A percentile compares a stretch with the other conserved stretches of the same genome.
phyloP scores from a whole-genome alignment of 352 stramenopile genomes.

The Phytophthora cajani region DNA sequence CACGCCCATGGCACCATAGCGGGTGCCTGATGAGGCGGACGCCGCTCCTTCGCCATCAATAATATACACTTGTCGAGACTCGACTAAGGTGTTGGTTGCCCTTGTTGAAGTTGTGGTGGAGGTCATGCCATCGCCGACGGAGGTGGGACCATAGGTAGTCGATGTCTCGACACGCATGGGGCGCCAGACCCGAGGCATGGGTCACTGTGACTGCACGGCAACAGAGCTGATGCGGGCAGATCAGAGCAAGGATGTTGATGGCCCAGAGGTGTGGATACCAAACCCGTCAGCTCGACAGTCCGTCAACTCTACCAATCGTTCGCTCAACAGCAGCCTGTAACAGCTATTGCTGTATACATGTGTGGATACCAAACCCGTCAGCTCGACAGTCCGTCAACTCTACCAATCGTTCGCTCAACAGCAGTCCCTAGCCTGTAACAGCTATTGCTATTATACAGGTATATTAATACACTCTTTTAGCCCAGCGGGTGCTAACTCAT shows the following conservation, averaged over 20 bases:
- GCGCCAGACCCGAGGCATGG: background rate
- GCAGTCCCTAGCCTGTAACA: too few species aligned
- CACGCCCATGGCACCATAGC: conserved; percentile 15
- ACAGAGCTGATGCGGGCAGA: background rate
- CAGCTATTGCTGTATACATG: too few species aligned
- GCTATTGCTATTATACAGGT: too few species aligned
- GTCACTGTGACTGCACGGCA: background rate
- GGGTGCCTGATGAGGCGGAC: background rate
- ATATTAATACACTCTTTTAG: background rate
- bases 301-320: background rate
- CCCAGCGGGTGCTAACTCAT: background rate
- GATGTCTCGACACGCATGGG: conserved; percentile 1
- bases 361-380: background rate
- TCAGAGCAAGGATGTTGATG: background rate
- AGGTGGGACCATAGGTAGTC: conserved; percentile 15
- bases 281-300: background rate
- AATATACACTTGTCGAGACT: background rate
- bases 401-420: background rate
- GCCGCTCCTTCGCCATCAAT: background rate
- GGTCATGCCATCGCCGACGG: conserved; percentile 16
- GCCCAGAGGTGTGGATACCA: background rate
- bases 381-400: background rate
- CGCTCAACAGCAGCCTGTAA: too few species aligned
- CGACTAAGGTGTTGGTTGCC: conserved; percentile 3
- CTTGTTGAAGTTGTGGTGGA: conserved; percentile 10